Percentiles rank a stretch among this genome's conserved stretches.
Evolutionary conservation across 1,139 yeast genomes (phyloP).

Genomic region (Saccharomycopsis phalli): DNA sequence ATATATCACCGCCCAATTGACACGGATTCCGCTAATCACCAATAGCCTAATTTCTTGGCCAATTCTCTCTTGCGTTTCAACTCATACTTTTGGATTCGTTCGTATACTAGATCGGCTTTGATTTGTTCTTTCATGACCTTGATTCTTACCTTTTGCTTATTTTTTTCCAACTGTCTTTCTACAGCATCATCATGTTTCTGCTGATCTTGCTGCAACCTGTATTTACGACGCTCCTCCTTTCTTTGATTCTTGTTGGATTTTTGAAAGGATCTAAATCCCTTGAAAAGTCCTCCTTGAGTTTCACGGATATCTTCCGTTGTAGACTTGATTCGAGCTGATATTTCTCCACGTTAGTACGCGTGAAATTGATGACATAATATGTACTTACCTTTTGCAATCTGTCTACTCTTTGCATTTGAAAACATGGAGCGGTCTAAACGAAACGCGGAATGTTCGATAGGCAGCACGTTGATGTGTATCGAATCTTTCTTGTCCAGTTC

Average conservation of each 20-base stretch:
- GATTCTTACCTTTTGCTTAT: neutral
- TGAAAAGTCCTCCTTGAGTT: conserved; percentile 11
- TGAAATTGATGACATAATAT: neutral
- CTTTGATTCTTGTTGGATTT: neutral
- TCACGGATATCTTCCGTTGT: conserved; percentile 4
- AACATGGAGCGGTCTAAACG: conserved; percentile 6
- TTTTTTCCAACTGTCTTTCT: conserved; percentile 5
- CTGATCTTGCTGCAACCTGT: neutral
- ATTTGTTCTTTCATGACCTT: conserved; percentile 2
- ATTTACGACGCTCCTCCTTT: neutral
- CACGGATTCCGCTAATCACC: neutral
- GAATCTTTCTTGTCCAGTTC: neutral
- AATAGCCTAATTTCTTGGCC: conserved; percentile 5
- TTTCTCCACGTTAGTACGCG: neutral
- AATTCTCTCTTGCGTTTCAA: conserved; percentile 1
- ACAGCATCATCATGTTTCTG: neutral
- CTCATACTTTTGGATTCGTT: conserved; percentile 22
- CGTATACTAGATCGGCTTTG: conserved; percentile 23
- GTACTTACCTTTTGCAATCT: conserved; percentile 6
- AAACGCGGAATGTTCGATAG: neutral
- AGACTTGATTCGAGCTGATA: conserved; percentile 1
- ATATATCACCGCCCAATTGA: neutral
- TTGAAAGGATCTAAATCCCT: conserved; percentile 1
- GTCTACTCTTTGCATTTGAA: conserved; percentile 6
- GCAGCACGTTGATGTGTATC: neutral